These are phyloP conservation scores for Cladosporium velox DNA, from an alignment of 2,329 filamentous ascomycete genomes.

Conservation along the genomic window DNA sequence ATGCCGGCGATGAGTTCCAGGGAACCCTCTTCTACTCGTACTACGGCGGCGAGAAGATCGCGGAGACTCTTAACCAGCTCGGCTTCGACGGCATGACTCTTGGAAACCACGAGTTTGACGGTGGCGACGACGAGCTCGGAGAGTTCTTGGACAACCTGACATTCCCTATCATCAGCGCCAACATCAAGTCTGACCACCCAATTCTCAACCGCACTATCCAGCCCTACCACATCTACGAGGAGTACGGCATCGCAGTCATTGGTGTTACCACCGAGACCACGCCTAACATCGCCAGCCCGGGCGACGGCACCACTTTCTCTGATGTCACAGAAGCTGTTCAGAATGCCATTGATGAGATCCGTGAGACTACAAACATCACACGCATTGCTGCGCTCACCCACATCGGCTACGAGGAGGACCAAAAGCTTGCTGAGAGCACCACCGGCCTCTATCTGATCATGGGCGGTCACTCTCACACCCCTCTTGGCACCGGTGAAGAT, in stretches of 20 bases:
- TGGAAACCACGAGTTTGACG: constrained; percentile 69
- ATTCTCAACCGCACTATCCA: constrained; percentile 64
- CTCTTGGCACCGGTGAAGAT: constrained; percentile 60
- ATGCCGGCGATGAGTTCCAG: constrained; percentile 70
- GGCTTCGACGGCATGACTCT: constrained; percentile 69
- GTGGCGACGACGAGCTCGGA: constrained; percentile 63
- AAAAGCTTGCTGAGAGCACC: constrained; percentile 60
- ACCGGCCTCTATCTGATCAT: constrained; percentile 69
- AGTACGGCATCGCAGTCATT: constrained; percentile 63
- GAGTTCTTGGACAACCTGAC: constrained; percentile 64
- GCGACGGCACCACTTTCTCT: constrained; percentile 59
- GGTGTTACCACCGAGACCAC: constrained; percentile 65
- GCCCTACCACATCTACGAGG: constrained; percentile 64
- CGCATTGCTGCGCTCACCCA: constrained; percentile 68
- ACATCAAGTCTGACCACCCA: constrained; percentile 62
- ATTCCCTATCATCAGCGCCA: constrained; percentile 65
- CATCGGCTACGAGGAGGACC: constrained; percentile 66
- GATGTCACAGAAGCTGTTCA: constrained; percentile 62
- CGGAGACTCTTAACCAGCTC: constrained; percentile 64
- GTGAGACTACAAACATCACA: constrained; percentile 61
- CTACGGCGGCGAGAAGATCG: constrained; percentile 69
- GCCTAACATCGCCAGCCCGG: constrained; percentile 60
- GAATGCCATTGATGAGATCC: constrained; percentile 63
- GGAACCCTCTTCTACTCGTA: constrained; percentile 68
- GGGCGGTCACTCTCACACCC: constrained; percentile 61